Evolutionary conservation across 805 yeast genomes (phyloP).

Genomic region (Ogataea minuta): DNA sequence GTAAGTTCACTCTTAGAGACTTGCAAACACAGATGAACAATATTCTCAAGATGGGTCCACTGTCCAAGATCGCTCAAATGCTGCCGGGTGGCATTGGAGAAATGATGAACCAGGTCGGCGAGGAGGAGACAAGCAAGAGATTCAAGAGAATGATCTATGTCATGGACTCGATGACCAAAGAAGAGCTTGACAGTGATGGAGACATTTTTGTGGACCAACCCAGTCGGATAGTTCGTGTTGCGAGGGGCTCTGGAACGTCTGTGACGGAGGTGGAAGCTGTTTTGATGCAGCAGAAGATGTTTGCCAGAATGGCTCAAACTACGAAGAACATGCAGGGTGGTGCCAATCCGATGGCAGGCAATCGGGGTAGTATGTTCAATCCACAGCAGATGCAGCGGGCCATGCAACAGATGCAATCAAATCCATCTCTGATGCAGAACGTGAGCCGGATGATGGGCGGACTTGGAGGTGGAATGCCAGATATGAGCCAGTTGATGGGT

Average conservation of each 20-base stretch:
- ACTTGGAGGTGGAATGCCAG: constrained; percentile 63
- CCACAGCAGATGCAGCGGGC: constrained; percentile 40
- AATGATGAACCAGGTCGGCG: constrained; percentile 83
- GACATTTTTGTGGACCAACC: constrained; percentile 77
- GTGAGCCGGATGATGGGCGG: constrained; percentile 76
- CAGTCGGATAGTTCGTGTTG: constrained; percentile 81
- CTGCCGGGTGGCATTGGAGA: constrained; percentile 87
- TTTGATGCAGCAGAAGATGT: constrained; percentile 84
- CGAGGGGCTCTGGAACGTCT: constrained; percentile 90
- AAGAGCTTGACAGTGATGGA: constrained; percentile 91
- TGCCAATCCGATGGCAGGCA: constrained; percentile 49
- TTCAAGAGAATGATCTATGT: constrained; percentile 86
- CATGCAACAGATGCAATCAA: constrained; percentile 62
- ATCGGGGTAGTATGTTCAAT: constrained; percentile 35
- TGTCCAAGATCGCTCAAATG: constrained; percentile 92
- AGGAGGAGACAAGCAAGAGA: constrained; percentile 83
- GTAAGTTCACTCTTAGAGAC: constrained; percentile 88
- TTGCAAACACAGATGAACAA: constrained; percentile 94
- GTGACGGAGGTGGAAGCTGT: constrained; percentile 93
- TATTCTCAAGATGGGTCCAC: constrained; percentile 94
- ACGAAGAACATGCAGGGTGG: constrained; percentile 55
- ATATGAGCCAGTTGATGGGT: constrained; percentile 60
- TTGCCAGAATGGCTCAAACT: constrained; percentile 87
- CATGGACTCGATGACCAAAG: constrained; percentile 93
- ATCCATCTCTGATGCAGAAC: constrained; percentile 73